Evolutionary conservation across 2,329 filamentous ascomycete genomes (phyloP).

Genomic region (Talaromyces sp.): DNA sequence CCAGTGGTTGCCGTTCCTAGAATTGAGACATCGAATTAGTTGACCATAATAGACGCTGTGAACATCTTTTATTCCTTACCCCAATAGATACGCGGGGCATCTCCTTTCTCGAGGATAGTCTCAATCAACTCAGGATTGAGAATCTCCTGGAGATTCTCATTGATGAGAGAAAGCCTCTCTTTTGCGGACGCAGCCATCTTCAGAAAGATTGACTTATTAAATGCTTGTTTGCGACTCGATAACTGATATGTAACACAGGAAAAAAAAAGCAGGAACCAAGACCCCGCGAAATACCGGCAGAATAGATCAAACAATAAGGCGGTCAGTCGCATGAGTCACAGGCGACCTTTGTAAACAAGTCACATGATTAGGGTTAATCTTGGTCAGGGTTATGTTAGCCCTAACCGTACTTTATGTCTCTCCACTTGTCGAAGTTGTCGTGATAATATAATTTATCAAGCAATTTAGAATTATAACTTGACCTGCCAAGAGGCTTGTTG

Average conservation of each 20-base stretch:
- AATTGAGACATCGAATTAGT: not conserved
- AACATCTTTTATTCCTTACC: conserved; percentile 20
- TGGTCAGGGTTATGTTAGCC: not conserved
- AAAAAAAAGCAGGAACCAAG: not conserved
- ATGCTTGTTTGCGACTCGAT: not conserved
- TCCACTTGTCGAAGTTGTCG: not conserved
- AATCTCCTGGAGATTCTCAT: conserved; percentile 74
- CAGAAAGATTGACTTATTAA: no score
- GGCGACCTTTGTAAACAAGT: not conserved
- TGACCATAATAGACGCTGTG: not conserved
- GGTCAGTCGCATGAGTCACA: not conserved
- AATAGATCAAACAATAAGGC: not conserved
- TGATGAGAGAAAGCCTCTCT: conserved; percentile 71
- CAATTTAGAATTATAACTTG: not conserved
- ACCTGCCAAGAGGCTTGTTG: not conserved
- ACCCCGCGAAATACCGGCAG: not conserved
- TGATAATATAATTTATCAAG: not conserved
- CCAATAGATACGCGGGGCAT: conserved; percentile 34
- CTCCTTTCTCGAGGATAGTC: conserved; percentile 27
- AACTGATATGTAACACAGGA: not conserved
- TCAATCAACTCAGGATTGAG: conserved; percentile 63
- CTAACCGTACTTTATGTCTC: not conserved
- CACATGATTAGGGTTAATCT: not conserved
- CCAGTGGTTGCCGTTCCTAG: conserved; percentile 72
- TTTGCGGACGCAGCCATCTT: conserved; percentile 26